phyloP scores from a whole-genome alignment of 352 stramenopile genomes.

The Elongisporangium anandrum region DNA sequence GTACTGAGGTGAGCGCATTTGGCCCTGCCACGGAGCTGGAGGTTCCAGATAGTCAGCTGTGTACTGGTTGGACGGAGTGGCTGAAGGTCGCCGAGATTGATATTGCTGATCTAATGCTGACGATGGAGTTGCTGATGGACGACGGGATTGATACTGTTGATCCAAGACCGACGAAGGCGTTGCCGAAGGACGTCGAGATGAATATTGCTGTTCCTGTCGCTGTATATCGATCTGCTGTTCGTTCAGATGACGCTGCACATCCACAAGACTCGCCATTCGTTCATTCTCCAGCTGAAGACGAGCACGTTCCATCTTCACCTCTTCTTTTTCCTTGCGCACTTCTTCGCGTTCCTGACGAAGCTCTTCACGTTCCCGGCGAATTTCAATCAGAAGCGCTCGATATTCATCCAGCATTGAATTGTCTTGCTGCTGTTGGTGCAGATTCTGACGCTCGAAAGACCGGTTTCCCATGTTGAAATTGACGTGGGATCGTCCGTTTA shows the following conservation, averaged over 20 bases:
- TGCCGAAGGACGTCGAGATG: background rate
- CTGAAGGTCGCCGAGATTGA: background rate
- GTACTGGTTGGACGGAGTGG: background rate
- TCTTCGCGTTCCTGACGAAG: slow-evolving; percentile 67
- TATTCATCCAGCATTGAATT: slow-evolving; percentile 56
- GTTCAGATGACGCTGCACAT: slow-evolving; percentile 50
- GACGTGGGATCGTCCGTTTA: background rate
- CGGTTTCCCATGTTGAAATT: slow-evolving; percentile 1
- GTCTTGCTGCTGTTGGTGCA: slow-evolving; percentile 9
- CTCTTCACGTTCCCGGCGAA: slow-evolving; percentile 69
- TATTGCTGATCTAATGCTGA: background rate
- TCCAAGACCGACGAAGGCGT: background rate
- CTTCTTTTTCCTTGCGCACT: slow-evolving; percentile 59
- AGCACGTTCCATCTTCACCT: slow-evolving; percentile 60
- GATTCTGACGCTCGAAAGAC: slow-evolving; percentile 15
- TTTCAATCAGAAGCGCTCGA: slow-evolving; percentile 52
- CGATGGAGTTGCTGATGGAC: background rate
- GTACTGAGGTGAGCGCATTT: background rate
- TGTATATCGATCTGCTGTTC: slow-evolving; percentile 52
- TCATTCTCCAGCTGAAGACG: slow-evolving; percentile 76
- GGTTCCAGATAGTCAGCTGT: background rate
- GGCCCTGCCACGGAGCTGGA: background rate
- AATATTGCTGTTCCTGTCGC: slow-evolving; percentile 15
- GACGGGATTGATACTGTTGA: background rate
- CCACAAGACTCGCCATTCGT: slow-evolving; percentile 56